These are phyloP conservation scores for Fomitopsis palustris DNA, from an alignment of 1,284 basidiomycete species.

Conservation along the genomic window DNA sequence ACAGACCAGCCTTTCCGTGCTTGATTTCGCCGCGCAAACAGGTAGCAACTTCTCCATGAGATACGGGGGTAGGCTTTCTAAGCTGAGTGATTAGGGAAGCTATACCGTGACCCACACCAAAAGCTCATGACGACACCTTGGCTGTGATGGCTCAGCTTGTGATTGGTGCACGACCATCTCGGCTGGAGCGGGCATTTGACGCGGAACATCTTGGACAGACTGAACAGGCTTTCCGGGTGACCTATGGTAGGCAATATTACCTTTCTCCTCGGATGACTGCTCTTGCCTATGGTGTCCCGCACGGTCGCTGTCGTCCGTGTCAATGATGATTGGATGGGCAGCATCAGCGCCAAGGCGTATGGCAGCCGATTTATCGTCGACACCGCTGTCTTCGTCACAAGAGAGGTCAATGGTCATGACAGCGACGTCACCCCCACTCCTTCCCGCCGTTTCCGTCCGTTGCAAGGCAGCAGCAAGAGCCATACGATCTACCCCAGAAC, in stretches of 20 bases:
- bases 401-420: constrained; percentile 2
- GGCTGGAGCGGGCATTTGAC: not conserved
- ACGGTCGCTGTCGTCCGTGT: not conserved
- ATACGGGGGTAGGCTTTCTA: not conserved
- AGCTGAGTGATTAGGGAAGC: not conserved
- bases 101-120: not conserved
- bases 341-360: not conserved
- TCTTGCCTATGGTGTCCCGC: not conserved
- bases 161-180: not conserved
- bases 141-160: not conserved
- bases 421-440: not conserved
- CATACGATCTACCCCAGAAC: not conserved
- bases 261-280: not conserved
- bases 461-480: not conserved
- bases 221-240: not conserved
- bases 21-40: no score
- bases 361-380: not conserved
- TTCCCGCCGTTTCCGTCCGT: not conserved
- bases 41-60: no score
- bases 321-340: not conserved
- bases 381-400: constrained; percentile 1
- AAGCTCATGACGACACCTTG: not conserved
- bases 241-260: not conserved
- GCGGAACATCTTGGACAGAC: no score
- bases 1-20: not conserved